These are phyloP conservation scores for Ceratocystis huliohia DNA, from an alignment of 2,329 filamentous ascomycete genomes.

Conservation along the genomic window DNA sequence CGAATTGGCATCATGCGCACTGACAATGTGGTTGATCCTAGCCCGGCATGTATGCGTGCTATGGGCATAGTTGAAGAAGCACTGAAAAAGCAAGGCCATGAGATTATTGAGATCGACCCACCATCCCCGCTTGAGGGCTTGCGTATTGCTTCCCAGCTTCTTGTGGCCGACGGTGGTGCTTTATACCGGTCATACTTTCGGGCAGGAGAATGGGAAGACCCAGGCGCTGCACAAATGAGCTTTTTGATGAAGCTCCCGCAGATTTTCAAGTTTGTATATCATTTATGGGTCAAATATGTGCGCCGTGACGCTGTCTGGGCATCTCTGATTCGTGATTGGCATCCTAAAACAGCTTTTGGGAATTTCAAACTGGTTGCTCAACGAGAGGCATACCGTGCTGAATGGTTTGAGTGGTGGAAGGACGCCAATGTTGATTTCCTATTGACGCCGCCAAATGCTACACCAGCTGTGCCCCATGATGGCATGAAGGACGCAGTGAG, in stretches of 20 bases:
- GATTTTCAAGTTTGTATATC: constrained; percentile 72
- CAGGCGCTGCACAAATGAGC: constrained; percentile 61
- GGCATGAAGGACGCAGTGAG: constrained; percentile 77
- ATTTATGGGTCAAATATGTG: constrained; percentile 78
- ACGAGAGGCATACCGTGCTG: constrained; percentile 63
- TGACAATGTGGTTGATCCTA: constrained; percentile 73
- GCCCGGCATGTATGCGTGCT: constrained; percentile 70
- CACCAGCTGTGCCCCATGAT: constrained; percentile 73
- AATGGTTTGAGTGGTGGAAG: constrained; percentile 81
- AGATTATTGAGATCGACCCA: constrained; percentile 50
- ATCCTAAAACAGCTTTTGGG: constrained; percentile 59
- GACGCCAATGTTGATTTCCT: constrained; percentile 61
- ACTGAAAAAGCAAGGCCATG: constrained; percentile 59
- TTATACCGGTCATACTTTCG: constrained; percentile 69
- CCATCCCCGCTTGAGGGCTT: constrained; percentile 65
- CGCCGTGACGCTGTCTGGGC: constrained; percentile 66
- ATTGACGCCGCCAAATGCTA: constrained; percentile 75
- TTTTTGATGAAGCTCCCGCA: constrained; percentile 61
- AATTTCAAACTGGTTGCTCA: constrained; percentile 70
- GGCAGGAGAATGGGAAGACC: constrained; percentile 65
- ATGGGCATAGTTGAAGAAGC: constrained; percentile 58
- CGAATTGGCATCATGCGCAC: constrained; percentile 65
- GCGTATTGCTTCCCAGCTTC: constrained; percentile 61
- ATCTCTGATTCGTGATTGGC: constrained; percentile 59
- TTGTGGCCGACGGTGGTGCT: constrained; percentile 72